Base-by-base conservation (phyloP, 2,329 filamentous ascomycete genomes). In the Talaromyces sp. region DNA sequence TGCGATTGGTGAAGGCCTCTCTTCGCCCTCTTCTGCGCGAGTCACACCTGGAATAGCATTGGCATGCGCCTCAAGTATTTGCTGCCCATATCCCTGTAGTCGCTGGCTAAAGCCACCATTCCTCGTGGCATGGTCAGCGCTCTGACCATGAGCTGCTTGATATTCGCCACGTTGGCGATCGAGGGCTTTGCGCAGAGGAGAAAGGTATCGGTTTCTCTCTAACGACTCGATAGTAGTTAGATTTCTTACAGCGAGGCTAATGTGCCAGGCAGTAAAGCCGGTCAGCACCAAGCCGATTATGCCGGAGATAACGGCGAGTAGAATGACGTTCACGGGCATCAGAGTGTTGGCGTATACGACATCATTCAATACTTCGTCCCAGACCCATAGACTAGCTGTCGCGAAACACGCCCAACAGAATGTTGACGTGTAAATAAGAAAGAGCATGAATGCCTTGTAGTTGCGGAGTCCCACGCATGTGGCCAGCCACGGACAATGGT, bases 401-500 rank as follows among this genome's bases (percentile, higher is more conserved):
- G 83, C 85, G 74, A 97, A 97, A 73, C 86, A 87, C 71, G 90
- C 86, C 81, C 92, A 88, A 80, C 91, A 93, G 80, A 97, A 97
- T 1, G 97, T 68, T 3, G 90, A 91, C 0, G 91, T 92, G 77
- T 99, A 98, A 64, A 93, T 86, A 31, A 99, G 83, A 77, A 98
- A 99, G 3, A 98, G 85, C 62, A 99, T 77, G 75, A 99, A 99
- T 0, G 93, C 86, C 80, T 99, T 99, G 84, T 97, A 96, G 79
- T 99, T 99, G 74, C 87, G 88, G 69, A 99, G 82, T 22, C 95
- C 95, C 66, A 99, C 91, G 78, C 95, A 99, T 3, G 92, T 97
- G 33, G 95, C 94, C 59, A 99, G 85, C 95, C 95, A 99, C 17
- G 95, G 95, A 77, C 95, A 99, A 81, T 99, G 95, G 78, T 99